A percentile compares a stretch with the other conserved stretches of the same genome.
phyloP scores from a whole-genome alignment of 2,329 filamentous ascomycete genomes.

The Monosporascus sp. region DNA sequence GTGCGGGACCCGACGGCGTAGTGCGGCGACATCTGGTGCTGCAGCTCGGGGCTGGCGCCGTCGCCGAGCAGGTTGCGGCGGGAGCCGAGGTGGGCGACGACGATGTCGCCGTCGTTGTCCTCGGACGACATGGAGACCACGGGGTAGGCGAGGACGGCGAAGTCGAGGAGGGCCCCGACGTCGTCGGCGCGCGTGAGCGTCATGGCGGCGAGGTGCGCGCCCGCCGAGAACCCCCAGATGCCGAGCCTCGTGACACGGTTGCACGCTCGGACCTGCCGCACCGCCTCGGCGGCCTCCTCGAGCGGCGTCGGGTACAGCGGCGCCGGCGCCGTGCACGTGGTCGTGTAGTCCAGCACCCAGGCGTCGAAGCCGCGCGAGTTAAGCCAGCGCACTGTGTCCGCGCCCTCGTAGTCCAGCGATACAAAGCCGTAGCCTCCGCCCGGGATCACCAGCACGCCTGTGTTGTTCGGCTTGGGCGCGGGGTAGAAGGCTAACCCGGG shows the following conservation, averaged over 20 bases:
- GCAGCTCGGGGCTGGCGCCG: slow-evolving; percentile 4
- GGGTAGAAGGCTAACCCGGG: not conserved
- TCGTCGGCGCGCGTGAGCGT: slow-evolving; percentile 9
- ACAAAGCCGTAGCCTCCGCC: slow-evolving; percentile 19
- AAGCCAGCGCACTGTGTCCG: slow-evolving; percentile 14
- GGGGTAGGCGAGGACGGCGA: slow-evolving; percentile 21
- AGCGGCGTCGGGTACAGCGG: slow-evolving; percentile 16
- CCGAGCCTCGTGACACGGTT: slow-evolving; percentile 14
- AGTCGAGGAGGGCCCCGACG: slow-evolving; percentile 10
- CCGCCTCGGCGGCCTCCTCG: slow-evolving; percentile 14
- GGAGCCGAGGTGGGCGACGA: slow-evolving; percentile 11
- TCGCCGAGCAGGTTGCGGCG: slow-evolving; percentile 16
- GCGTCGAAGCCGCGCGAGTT: slow-evolving; percentile 16
- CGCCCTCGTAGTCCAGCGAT: slow-evolving; percentile 15
- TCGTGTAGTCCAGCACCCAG: slow-evolving; percentile 20
- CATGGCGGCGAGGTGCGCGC: slow-evolving; percentile 18
- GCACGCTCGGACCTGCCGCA: slow-evolving; percentile 10
- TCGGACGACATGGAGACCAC: slow-evolving; percentile 17
- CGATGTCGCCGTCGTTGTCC: not conserved
- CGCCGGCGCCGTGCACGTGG: not conserved
- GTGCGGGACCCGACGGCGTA: slow-evolving; percentile 16
- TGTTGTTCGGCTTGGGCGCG: not conserved
- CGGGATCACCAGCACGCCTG: slow-evolving; percentile 18
- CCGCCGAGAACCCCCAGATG: slow-evolving; percentile 21
- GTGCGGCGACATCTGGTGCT: slow-evolving; percentile 18